phyloP scores from a whole-genome alignment of 139 green algal genomes.

The Coelastrella sp. region DNA sequence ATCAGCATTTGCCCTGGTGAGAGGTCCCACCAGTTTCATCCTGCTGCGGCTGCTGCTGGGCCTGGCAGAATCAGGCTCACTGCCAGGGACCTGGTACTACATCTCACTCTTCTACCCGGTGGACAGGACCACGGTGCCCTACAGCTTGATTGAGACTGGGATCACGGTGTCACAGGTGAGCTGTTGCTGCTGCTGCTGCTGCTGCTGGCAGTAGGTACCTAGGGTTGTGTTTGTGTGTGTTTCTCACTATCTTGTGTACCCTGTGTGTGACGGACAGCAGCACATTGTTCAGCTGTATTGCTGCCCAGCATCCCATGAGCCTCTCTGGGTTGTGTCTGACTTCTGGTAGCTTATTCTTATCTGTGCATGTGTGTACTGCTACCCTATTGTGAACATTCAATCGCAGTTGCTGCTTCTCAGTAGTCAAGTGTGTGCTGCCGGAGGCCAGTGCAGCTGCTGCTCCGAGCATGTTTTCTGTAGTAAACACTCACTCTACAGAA shows the following conservation, averaged over 20 bases:
- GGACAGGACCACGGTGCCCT: conserved; percentile 41
- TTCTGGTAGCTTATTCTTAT: too few species aligned
- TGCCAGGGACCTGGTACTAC: conserved; percentile 64
- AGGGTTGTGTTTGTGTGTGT: background rate
- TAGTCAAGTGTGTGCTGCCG: too few species aligned
- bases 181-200: conserved; percentile 11
- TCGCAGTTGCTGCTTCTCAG: too few species aligned
- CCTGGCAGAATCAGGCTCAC: conserved; percentile 55
- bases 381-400: too few species aligned
- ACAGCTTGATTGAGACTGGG: conserved; percentile 45
- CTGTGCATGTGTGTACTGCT: too few species aligned
- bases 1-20: conserved; percentile 57
- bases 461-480: too few species aligned
- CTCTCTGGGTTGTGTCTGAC: too few species aligned
- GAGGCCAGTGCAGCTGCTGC: too few species aligned
- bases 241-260: background rate
- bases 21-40: conserved; percentile 49
- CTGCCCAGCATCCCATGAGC: too few species aligned
- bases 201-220: background rate
- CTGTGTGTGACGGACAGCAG: too few species aligned
- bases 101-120: conserved; percentile 39
- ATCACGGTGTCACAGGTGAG: conserved; percentile 52
- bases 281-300: too few species aligned
- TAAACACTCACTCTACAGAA: background rate
- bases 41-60: conserved; percentile 43